Conservation (phyloP, 106 monocot genomes). For the Dendrobium chrysotoxum region DNA sequence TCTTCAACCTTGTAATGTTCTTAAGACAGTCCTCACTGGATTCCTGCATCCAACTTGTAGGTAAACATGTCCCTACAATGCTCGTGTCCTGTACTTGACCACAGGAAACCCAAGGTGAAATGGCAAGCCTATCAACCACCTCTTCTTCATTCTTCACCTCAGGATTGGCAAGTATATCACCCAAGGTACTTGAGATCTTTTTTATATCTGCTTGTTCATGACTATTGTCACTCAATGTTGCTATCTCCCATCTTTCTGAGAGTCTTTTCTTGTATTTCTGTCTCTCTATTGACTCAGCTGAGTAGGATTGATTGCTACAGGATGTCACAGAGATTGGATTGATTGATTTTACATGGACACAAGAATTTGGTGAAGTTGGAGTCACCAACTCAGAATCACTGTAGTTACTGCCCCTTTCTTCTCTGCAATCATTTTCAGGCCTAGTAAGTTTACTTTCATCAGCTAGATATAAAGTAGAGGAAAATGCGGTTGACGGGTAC, state of each 20-base stretch:
- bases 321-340: conserved; percentile 52
- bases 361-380: conserved; percentile 53
- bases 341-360: conserved; percentile 36
- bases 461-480: conserved; percentile 57
- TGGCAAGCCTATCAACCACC: conserved; percentile 2
- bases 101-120: conserved; percentile 20
- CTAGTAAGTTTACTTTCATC: conserved; percentile 57
- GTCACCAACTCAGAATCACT: conserved; percentile 48
- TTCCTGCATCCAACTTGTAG: conserved; percentile 16
- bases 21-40: conserved; percentile 6
- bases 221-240: conserved; percentile 22
- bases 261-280: conserved; percentile 79
- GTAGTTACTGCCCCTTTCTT: conserved; percentile 27
- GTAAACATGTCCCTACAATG: conserved; percentile 12
- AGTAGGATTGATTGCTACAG: conserved; percentile 38
- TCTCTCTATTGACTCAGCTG: conserved; percentile 67
- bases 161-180: conserved; percentile 65
- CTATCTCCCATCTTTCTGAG: conserved; percentile 66
- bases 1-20: conserved; percentile 57
- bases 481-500: conserved; percentile 34
- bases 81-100: conserved; percentile 27
- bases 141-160: conserved; percentile 44
- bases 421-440: conserved; percentile 52
- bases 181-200: conserved; percentile 64
- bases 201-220: conserved; percentile 33